Evolutionary conservation across 164 flowering plant species (phyloP).

Genomic region (Pachysandra terminalis): DNA sequence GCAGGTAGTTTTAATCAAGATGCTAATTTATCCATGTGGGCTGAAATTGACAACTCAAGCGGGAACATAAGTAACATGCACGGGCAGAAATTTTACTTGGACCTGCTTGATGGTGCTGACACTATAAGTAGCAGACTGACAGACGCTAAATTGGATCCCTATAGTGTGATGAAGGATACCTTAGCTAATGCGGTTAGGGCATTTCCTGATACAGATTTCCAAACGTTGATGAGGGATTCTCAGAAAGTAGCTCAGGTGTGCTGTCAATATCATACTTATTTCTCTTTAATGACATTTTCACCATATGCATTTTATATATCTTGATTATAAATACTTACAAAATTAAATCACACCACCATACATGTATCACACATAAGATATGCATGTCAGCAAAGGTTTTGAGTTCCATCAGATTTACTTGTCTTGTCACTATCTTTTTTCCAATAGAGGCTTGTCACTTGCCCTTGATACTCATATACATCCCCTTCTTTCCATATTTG

Average conservation of each 20-base stretch:
- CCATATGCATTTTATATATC: background rate
- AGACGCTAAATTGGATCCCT: conserved; percentile 21
- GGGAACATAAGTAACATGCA: conserved; percentile 5
- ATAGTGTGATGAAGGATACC: conserved; percentile 10
- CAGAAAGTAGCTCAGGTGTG: conserved; percentile 27
- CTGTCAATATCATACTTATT: background rate
- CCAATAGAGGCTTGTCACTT: too few relatives aligned
- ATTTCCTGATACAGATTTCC: conserved; percentile 15
- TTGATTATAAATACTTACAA: background rate
- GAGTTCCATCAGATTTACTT: too few relatives aligned
- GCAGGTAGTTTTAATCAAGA: conserved; percentile 20
- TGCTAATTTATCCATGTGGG: conserved; percentile 19
- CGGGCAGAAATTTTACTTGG: conserved; percentile 19
- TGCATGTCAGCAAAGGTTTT: background rate
- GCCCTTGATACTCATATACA: too few relatives aligned
- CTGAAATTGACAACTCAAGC: conserved; percentile 20
- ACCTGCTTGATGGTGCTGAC: conserved; percentile 25
- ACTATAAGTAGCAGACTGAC: conserved; percentile 18
- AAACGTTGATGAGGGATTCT: conserved; percentile 13
- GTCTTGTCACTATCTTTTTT: too few relatives aligned
- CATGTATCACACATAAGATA: background rate
- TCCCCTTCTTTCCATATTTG: too few relatives aligned
- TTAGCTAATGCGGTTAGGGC: conserved; percentile 18
- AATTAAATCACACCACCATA: background rate
- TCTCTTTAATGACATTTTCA: background rate